Conservation (phyloP, 805 yeast genomes). For the Kurtzmaniella cleridarum region DNA sequence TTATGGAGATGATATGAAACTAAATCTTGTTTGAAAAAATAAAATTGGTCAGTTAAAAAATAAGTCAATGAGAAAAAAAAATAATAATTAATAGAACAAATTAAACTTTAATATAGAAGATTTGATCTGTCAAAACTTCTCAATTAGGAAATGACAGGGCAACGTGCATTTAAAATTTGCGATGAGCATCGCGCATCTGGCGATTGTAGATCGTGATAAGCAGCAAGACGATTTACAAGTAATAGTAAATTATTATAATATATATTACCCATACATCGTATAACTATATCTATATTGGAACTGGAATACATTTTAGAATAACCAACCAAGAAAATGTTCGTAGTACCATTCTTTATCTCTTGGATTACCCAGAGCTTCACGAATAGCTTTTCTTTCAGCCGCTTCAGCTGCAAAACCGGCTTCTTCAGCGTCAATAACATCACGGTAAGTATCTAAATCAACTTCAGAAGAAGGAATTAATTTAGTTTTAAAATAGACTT, state of each 20-base stretch:
- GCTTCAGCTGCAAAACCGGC: constrained; percentile 30
- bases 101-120: too few species aligned
- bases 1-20: too few species aligned
- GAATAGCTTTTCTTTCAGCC: constrained; percentile 27
- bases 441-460: constrained; percentile 55
- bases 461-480: constrained; percentile 49
- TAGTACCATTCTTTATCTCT: constrained; percentile 43
- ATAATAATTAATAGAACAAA: too few species aligned
- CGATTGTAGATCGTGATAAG: not conserved
- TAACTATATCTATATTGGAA: too few species aligned
- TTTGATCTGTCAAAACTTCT: too few species aligned
- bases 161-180: not conserved
- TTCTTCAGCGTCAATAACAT: constrained; percentile 50
- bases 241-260: too few species aligned
- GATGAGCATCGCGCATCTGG: not conserved
- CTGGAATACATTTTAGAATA: too few species aligned
- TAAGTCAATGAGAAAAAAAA: too few species aligned
- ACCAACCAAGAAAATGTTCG: constrained; percentile 44
- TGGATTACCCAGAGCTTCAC: constrained; percentile 40
- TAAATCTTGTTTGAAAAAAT: not conserved
- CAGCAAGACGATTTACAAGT: not conserved
- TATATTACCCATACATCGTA: too few species aligned
- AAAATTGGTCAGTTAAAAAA: not conserved
- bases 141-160: too few species aligned
- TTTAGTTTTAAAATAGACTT: constrained; percentile 47